phyloP scores from a whole-genome alignment of 164 flowering plant genomes.

The Platanus orientalis region DNA sequence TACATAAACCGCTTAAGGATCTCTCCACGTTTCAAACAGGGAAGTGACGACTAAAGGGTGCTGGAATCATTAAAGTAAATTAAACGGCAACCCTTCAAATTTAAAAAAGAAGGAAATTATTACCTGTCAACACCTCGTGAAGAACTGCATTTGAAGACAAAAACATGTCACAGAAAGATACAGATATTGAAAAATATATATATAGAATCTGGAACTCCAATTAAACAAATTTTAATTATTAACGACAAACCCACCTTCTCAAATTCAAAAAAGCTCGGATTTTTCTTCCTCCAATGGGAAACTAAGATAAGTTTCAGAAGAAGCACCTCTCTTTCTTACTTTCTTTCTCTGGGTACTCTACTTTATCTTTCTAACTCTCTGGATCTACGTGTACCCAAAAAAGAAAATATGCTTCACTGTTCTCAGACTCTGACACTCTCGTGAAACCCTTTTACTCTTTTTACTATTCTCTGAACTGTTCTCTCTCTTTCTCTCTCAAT shows the following conservation, averaged over 20 bases:
- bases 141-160: slow-evolving; percentile 60
- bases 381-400: slow-evolving; percentile 47
- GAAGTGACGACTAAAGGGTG: slow-evolving; percentile 6
- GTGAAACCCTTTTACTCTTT: slow-evolving; percentile 24
- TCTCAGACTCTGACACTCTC: slow-evolving; percentile 39
- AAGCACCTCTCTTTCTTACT: slow-evolving; percentile 6
- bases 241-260: slow-evolving; percentile 23
- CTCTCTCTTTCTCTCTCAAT: background rate
- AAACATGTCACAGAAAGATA: slow-evolving; percentile 43
- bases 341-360: slow-evolving; percentile 10
- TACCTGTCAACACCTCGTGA: slow-evolving; percentile 65
- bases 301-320: slow-evolving; percentile 8
- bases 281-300: slow-evolving; percentile 12
- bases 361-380: slow-evolving; percentile 27
- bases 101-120: slow-evolving; percentile 9
- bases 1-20: slow-evolving; percentile 5
- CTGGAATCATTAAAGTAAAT: slow-evolving; percentile 10
- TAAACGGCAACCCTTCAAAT: slow-evolving; percentile 14
- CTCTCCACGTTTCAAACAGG: slow-evolving; percentile 16
- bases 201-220: background rate
- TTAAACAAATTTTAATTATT: slow-evolving; percentile 14
- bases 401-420: slow-evolving; percentile 36
- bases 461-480: slow-evolving; percentile 3
- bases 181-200: slow-evolving; percentile 22
- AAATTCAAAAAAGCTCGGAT: slow-evolving; percentile 32